These are phyloP conservation scores for Begonia peltatifolia DNA, from an alignment of 306 rosid genomes.

Conservation along the genomic window DNA sequence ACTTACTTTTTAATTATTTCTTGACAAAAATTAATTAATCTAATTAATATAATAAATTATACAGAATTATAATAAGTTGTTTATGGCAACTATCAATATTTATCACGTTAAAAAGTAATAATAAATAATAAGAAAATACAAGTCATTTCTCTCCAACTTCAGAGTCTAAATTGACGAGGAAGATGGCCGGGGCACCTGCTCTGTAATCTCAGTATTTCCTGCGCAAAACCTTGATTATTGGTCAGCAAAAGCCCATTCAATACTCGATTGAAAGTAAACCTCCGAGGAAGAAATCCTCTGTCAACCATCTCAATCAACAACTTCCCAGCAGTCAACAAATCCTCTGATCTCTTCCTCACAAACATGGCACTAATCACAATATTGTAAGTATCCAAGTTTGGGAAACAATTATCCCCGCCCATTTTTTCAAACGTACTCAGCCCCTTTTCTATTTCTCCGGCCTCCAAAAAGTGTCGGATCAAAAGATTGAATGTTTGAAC, in stretches of 20 bases:
- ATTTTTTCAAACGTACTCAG: conserved; percentile 53
- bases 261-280: conserved; percentile 51
- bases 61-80: too few relatives aligned
- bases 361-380: conserved; percentile 74
- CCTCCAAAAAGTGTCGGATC: conserved; percentile 61
- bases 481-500: conserved; percentile 62
- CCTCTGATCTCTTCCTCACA: conserved; percentile 65
- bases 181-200: conserved; percentile 43
- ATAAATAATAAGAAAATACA: too few relatives aligned
- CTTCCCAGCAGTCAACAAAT: conserved; percentile 70
- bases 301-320: conserved; percentile 74
- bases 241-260: conserved; percentile 66
- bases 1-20: too few relatives aligned
- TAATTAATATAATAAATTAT: too few relatives aligned
- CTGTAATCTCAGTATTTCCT: conserved; percentile 62
- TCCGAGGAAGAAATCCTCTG: conserved; percentile 65
- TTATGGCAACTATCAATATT: too few relatives aligned
- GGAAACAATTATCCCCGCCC: conserved; percentile 47
- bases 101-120: too few relatives aligned
- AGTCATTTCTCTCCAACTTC: conserved; percentile 1
- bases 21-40: too few relatives aligned
- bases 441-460: conserved; percentile 62
- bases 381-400: conserved; percentile 78
- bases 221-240: conserved; percentile 67
- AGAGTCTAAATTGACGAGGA: conserved; percentile 49